Evolutionary conservation across 768 basidiomycete species (phyloP).

Genomic region (Agrocybe chaxingu): DNA sequence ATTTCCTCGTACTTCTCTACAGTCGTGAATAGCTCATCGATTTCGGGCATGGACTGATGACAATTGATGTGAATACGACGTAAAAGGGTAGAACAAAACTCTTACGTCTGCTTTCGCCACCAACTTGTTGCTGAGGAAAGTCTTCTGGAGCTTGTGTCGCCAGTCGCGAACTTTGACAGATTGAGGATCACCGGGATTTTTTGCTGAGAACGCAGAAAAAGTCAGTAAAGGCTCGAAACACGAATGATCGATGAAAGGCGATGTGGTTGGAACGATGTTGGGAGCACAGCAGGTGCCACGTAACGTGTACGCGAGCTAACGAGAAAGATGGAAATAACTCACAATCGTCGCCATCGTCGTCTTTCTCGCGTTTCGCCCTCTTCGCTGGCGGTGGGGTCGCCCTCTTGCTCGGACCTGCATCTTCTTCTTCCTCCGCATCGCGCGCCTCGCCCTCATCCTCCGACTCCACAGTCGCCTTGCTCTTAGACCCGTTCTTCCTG

Average conservation of each 20-base stretch:
- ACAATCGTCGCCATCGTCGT: constrained; percentile 64
- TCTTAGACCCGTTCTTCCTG: constrained; percentile 29
- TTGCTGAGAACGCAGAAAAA: constrained; percentile 20
- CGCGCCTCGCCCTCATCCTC: constrained; percentile 57
- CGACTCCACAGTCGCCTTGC: constrained; percentile 42
- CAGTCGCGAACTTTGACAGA: constrained; percentile 77
- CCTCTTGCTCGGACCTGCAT: constrained; percentile 51
- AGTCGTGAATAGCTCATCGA: constrained; percentile 69
- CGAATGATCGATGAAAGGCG: neutral
- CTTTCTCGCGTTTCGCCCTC: constrained; percentile 58
- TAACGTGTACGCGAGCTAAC: neutral
- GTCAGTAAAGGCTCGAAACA: neutral
- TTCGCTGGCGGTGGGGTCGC: constrained; percentile 62
- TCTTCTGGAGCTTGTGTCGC: constrained; percentile 90
- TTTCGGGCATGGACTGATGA: constrained; percentile 69
- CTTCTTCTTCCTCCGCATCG: constrained; percentile 43
- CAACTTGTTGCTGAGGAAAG: constrained; percentile 66
- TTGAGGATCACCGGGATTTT: constrained; percentile 66
- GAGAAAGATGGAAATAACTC: constrained; percentile 21
- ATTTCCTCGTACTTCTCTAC: constrained; percentile 77
- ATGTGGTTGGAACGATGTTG: neutral
- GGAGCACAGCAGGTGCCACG: neutral
- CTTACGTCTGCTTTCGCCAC: constrained; percentile 64
- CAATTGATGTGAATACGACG: constrained; percentile 1
- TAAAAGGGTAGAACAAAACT: constrained; percentile 5